Base-by-base conservation (phyloP, 805 yeast species). In the Yarrowia osloensis region DNA sequence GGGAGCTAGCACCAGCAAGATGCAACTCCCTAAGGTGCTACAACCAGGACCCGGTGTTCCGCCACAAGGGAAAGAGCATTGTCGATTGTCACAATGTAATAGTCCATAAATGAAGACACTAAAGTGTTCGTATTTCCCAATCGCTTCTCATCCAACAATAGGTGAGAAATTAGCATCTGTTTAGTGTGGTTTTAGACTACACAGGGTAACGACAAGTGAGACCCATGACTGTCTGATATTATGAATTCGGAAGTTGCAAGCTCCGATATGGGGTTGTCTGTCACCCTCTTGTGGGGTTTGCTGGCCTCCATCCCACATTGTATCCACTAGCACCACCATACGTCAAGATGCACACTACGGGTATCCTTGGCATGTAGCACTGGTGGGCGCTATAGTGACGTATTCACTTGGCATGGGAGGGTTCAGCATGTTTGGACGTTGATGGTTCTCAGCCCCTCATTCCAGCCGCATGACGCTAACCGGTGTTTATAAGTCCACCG, bases 401-500 rank as follows among this genome's bases (percentile, higher is more conserved):
- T 21, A 17, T 7, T 4, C 8, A 33, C 29, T 33, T 50, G 57
- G 40, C 57, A 33, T n/a, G 22, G 24, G 28, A 15, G 15, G 39
- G 4, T 21, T 21, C 37, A 21, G 39, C n/a, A 31, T 19, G 3
- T 7, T 13, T 13, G 39, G 54, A 50, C 39, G 55, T 50, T 50
- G 21, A 50, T 49, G 55, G 39, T 21, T 19, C 11, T n/a, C 54
- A 28, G 39, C 55, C 57, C 57, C 57, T 50, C 57, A 29, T 29
- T 22, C 29, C 40, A 50, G 57, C 57, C 57, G 57, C 57, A 50
- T 50, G 28, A 50, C 57, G 40, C 57, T 50, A 50, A 31, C 28
- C 15, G 40, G 19, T 13, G 29, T 50, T 33, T 50, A 50, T 50
- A 50, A 50, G 57, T 33, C 57, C 57, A 33, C 29, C 39, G 57